These are phyloP conservation scores for Obelidium mucronatum DNA, from an alignment of 192 early-diverging fungal genomes.

Conservation along the genomic window DNA sequence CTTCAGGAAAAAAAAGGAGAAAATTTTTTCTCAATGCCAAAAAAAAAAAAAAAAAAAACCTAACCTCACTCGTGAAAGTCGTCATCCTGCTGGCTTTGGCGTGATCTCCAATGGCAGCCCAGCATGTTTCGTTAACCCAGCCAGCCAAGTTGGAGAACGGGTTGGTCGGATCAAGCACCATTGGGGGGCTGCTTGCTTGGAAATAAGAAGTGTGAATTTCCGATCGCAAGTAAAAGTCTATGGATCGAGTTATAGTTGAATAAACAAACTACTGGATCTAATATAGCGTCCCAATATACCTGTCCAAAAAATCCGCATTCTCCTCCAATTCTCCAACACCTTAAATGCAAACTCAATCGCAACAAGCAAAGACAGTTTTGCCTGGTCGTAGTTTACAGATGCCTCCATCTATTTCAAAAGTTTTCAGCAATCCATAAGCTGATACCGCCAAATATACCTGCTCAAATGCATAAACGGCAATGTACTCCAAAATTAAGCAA, in stretches of 20 bases:
- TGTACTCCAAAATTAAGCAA: background rate
- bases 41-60: no score
- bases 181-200: background rate
- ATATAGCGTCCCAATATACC: no score
- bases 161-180: background rate
- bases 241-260: background rate
- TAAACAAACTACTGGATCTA: no score
- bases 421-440: no score
- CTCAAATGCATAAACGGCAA: background rate
- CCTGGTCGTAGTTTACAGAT: background rate
- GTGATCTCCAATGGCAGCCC: no score
- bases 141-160: background rate
- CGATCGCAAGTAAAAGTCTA: background rate
- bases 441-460: background rate
- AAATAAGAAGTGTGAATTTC: background rate
- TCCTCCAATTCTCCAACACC: background rate
- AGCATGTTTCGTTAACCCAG: no score
- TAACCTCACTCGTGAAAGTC: no score
- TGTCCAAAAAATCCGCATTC: background rate
- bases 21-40: background rate
- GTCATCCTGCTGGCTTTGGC: no score
- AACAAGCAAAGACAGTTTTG: background rate
- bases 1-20: background rate
- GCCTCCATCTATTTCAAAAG: background rate
- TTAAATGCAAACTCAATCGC: background rate